A percentile compares a stretch with the other conserved stretches of the same genome.
Evolutionary conservation across 2,329 filamentous ascomycete genomes (phyloP).

Genomic region (Talaromyces piceae): DNA sequence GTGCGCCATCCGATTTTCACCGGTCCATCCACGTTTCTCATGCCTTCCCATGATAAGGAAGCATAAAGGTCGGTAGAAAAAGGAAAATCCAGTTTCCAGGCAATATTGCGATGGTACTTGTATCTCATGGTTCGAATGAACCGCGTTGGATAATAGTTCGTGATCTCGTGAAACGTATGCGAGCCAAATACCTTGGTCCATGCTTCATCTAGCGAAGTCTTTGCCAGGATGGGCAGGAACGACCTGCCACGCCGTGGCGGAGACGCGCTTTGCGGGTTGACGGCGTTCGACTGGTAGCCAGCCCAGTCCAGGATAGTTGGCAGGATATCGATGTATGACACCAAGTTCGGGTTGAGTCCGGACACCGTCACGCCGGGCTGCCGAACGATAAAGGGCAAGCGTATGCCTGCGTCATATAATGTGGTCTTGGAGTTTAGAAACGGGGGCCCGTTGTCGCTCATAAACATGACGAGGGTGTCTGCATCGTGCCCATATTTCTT

Average conservation of each 20-base stretch:
- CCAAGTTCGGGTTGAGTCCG: constrained; percentile 36
- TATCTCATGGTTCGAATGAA: constrained; percentile 37
- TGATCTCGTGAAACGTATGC: constrained; percentile 46
- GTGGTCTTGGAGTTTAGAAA: constrained; percentile 48
- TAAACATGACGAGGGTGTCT: constrained; percentile 40
- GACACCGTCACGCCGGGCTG: constrained; percentile 20
- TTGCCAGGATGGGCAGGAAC: constrained; percentile 32
- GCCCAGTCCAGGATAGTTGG: constrained; percentile 41
- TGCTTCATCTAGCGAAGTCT: constrained; percentile 10
- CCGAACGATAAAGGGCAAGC: constrained; percentile 38
- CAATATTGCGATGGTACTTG: constrained; percentile 47
- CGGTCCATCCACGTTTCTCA: constrained; percentile 29
- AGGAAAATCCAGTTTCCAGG: constrained; percentile 44
- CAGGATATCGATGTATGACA: constrained; percentile 42
- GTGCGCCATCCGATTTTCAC: constrained; percentile 35
- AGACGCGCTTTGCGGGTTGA: background rate
- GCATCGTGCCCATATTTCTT: constrained; percentile 23
- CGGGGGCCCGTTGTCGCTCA: constrained; percentile 44
- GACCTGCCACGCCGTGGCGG: constrained; percentile 27
- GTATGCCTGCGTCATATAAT: constrained; percentile 42
- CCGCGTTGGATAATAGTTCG: constrained; percentile 46
- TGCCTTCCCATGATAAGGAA: constrained; percentile 38
- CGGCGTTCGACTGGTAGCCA: constrained; percentile 12
- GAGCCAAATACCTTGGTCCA: constrained; percentile 41
- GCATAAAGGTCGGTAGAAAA: constrained; percentile 43